Evolutionary conservation across 2,329 filamentous ascomycete genomes (phyloP), one percentile per base, ranked within the genome.

Genomic region (Hypoxylon sp.): DNA sequence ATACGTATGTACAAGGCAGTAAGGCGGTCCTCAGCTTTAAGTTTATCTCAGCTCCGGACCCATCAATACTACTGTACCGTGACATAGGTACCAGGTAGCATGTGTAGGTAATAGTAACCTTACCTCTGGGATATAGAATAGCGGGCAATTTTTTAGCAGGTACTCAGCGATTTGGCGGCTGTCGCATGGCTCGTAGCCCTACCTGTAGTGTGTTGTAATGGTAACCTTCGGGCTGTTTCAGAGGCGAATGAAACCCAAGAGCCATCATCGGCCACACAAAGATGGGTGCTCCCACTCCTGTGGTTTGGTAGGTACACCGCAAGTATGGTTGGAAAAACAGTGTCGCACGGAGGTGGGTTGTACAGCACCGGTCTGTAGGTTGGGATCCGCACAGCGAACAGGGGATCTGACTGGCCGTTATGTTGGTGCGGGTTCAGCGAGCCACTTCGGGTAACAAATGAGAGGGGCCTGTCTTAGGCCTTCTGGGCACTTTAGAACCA

Each of bases 281-380:
- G 3, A 29, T 11, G 25, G 15, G 15, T 13, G 4, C 20, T 25
- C 43, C 41, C 23, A 40, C 51, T 45, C 40, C 35, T 37, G 29
- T 43, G 34, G 20, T 54, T 32, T 63, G 61, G 31, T 60, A 65
- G 57, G 53, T 62, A 62, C 63, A 65, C 63, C 62, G 63, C 62
- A 65, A 64, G 57, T 61, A 58, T 49, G 32, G 26, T 30, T 59
- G 58, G 60, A 52, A 38, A 43, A 16, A 41, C 16, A 44, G 34
- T 21, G 51, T 56, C 41, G 53, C 50, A 48, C 51, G 53, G 53
- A 46, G 25, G 45, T 17, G 41, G 34, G 61, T 59, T 51, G 51
- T 55, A 54, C 57, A 38, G 30, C 54, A 46, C 53, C 43, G 50
- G 40, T 43, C 23, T 50, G 57, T 50, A 51, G 41, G 51, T 51